Percentiles rank a stretch among this genome's conserved stretches.
phyloP scores from a whole-genome alignment of 768 basidiomycete genomes.

The Rhizopogon sp. region DNA sequence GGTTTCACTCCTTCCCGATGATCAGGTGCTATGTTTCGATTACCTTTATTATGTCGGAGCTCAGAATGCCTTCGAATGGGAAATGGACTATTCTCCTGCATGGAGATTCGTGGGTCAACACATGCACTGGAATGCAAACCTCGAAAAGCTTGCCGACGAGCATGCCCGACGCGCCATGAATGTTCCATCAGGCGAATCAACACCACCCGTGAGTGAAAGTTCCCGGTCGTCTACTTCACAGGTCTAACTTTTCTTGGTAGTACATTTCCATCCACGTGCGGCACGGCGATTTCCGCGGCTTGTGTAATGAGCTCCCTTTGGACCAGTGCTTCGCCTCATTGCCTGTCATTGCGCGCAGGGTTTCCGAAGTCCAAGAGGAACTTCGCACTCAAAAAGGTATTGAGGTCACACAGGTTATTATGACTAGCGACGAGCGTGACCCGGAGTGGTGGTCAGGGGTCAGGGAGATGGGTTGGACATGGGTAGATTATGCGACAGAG shows the following conservation, averaged over 20 bases:
- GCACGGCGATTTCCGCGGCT: conserved; percentile 46
- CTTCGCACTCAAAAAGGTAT: conserved; percentile 40
- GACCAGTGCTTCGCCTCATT: conserved; percentile 51
- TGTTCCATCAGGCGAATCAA: conserved; percentile 28
- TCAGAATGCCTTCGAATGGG: conserved; percentile 50
- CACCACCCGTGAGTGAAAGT: conserved; percentile 39
- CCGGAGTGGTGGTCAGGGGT: conserved; percentile 56
- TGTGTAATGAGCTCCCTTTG: conserved; percentile 37
- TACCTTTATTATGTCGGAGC: conserved; percentile 27
- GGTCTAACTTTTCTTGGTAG: conserved; percentile 19
- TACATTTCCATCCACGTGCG: conserved; percentile 57
- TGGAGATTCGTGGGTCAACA: conserved; percentile 53
- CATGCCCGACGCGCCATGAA: conserved; percentile 44
- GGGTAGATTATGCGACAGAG: conserved; percentile 40
- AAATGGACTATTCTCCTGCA: conserved; percentile 51
- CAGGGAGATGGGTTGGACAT: conserved; percentile 43
- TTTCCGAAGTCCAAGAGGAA: conserved; percentile 50
- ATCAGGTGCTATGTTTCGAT: conserved; percentile 22
- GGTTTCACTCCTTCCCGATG: conserved; percentile 14
- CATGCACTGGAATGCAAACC: conserved; percentile 41
- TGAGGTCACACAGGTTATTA: conserved; percentile 46
- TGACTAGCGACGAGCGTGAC: conserved; percentile 62
- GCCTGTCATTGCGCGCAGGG: conserved; percentile 47
- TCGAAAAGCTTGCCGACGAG: conserved; percentile 37
- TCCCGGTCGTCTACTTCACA: not conserved